These are phyloP conservation scores for Mycena capillaripes DNA, from an alignment of 768 basidiomycete genomes.

Conservation along the genomic window DNA sequence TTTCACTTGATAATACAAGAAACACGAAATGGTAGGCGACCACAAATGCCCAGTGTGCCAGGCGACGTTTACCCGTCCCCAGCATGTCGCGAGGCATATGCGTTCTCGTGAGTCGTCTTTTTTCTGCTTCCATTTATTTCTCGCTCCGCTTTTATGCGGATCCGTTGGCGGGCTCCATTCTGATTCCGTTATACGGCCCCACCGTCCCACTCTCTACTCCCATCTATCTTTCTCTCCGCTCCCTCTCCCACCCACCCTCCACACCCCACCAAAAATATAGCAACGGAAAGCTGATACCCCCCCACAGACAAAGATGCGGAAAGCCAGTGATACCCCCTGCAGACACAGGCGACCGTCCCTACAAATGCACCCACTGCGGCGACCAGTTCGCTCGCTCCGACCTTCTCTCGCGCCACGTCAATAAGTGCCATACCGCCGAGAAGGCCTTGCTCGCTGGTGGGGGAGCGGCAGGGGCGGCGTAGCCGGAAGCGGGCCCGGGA, in stretches of 20 bases:
- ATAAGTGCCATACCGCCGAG: slow-evolving; percentile 89
- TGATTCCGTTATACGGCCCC: too few relatives aligned
- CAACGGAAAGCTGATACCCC: not conserved
- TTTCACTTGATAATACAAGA: too few relatives aligned
- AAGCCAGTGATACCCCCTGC: too few relatives aligned
- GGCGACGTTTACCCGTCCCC: slow-evolving; percentile 89
- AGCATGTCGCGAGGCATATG: slow-evolving; percentile 93
- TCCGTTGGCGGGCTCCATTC: too few relatives aligned
- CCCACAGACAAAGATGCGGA: too few relatives aligned
- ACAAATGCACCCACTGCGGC: slow-evolving; percentile 90
- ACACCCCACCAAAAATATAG: too few relatives aligned
- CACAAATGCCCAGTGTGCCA: slow-evolving; percentile 91
- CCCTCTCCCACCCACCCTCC: not conserved
- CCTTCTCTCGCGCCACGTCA: slow-evolving; percentile 87
- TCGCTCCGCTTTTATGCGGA: not conserved
- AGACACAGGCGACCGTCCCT: slow-evolving; percentile 93
- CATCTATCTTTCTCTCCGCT: not conserved
- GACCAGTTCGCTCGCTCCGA: slow-evolving; percentile 91
- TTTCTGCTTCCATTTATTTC: not conserved
- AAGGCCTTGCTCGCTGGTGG: slow-evolving; percentile 47
- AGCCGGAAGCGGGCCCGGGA: not conserved
- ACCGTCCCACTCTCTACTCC: too few relatives aligned
- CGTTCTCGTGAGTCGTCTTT: slow-evolving; percentile 80
- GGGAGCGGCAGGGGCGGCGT: not conserved
- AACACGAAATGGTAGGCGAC: slow-evolving; percentile 75